A percentile compares a stretch with the other conserved stretches of the same genome.
phyloP scores from a whole-genome alignment of 1,139 yeast genomes.

The Saccharomyces hybrid region DNA sequence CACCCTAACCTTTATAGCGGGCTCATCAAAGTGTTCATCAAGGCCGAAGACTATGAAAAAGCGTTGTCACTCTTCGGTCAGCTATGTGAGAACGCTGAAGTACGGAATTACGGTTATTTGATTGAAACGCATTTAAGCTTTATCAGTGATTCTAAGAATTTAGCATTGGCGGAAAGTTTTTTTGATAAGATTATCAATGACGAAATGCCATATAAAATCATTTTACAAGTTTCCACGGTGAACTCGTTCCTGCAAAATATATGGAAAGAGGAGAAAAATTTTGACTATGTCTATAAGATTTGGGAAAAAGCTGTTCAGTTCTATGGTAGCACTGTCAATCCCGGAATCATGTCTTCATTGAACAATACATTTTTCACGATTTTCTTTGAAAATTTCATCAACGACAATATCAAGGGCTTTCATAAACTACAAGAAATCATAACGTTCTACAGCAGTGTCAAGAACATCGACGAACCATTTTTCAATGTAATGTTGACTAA shows the following conservation, averaged over 20 bases:
- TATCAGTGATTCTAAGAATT: constrained; percentile 71
- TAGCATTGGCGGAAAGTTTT: constrained; percentile 60
- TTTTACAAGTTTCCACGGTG: constrained; percentile 67
- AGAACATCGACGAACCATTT: constrained; percentile 65
- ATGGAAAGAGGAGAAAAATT: constrained; percentile 48
- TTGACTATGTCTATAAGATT: constrained; percentile 39
- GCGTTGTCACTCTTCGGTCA: constrained; percentile 44
- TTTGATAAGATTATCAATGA: constrained; percentile 57
- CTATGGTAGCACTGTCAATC: constrained; percentile 50
- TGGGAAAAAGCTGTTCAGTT: constrained; percentile 34
- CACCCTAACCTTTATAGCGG: constrained; percentile 49
- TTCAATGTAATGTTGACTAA: constrained; percentile 69
- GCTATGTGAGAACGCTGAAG: constrained; percentile 33
- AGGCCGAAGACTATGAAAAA: constrained; percentile 41
- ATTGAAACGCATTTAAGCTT: constrained; percentile 67
- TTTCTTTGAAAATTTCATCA: constrained; percentile 54
- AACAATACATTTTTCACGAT: constrained; percentile 61
- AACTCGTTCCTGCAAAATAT: constrained; percentile 58
- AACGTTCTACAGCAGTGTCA: constrained; percentile 45
- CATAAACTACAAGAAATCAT: constrained; percentile 35
- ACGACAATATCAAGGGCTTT: constrained; percentile 49
- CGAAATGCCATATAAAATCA: constrained; percentile 64
- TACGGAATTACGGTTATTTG: constrained; percentile 36
- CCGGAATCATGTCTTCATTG: constrained; percentile 54
- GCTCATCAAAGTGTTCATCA: constrained; percentile 49